Conservation (phyloP, 2,329 filamentous ascomycete species). For the Botrytis pseudocinerea region DNA sequence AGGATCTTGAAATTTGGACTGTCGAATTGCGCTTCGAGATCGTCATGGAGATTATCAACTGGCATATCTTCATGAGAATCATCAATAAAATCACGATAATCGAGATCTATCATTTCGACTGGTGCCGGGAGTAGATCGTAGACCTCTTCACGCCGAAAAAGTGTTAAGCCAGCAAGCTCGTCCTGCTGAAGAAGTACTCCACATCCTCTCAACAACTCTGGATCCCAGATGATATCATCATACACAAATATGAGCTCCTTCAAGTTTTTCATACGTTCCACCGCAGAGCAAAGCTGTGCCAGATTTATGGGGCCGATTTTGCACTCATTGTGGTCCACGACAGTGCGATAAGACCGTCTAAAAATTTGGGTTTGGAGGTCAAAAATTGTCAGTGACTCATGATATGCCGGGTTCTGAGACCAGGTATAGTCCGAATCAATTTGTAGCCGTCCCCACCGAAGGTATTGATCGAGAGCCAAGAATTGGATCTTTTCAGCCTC, state of each 20-base stretch:
- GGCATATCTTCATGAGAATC: not conserved
- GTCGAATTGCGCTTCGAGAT: not conserved
- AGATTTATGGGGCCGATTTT: accelerated
- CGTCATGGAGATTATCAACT: accelerated
- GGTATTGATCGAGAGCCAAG: not conserved
- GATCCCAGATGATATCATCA: not conserved
- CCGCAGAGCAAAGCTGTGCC: accelerated
- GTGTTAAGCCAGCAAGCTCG: not conserved
- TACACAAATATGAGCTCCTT: not conserved
- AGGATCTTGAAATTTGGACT: not conserved
- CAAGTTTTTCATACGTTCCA: not conserved
- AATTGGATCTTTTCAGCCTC: not conserved
- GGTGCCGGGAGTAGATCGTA: not conserved
- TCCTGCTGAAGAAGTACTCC: not conserved
- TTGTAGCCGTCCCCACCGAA: not conserved
- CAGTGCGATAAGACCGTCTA: accelerated
- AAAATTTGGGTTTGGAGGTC: not conserved
- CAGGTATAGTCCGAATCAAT: not conserved
- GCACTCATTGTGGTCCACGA: accelerated
- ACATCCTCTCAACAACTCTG: accelerated
- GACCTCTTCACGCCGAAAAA: not conserved
- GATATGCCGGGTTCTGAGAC: accelerated
- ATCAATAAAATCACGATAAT: not conserved
- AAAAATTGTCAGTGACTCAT: accelerated
- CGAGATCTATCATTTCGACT: accelerated